Conservation (phyloP, 495 filamentous ascomycete genomes). For the Penicillium coffeae region DNA sequence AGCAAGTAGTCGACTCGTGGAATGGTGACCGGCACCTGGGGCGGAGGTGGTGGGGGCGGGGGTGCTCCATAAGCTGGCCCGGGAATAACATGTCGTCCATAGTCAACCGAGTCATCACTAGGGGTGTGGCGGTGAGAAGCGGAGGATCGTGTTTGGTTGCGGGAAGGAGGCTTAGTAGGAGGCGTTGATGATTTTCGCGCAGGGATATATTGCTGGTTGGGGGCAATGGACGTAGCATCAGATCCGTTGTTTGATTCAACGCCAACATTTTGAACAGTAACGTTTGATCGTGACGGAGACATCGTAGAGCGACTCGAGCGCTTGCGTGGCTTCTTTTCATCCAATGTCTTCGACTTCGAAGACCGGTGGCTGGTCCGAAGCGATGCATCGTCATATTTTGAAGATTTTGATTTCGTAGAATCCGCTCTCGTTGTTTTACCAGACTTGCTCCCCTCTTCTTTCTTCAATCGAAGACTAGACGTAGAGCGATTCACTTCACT, state of each 20-base stretch:
- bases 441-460: conserved; percentile 34
- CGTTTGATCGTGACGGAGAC: conserved; percentile 34
- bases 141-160: conserved; percentile 36
- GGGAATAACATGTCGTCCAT: conserved; percentile 37
- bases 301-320: conserved; percentile 30
- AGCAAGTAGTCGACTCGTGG: conserved; percentile 88
- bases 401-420: conserved; percentile 39
- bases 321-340: conserved; percentile 32
- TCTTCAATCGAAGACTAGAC: conserved; percentile 40
- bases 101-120: conserved; percentile 38
- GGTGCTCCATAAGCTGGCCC: conserved; percentile 42
- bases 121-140: conserved; percentile 33
- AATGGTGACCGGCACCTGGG: conserved; percentile 58
- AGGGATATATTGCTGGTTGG: conserved; percentile 49
- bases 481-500: conserved; percentile 41
- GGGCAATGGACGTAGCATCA: conserved; percentile 63
- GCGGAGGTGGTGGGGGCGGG: conserved; percentile 82
- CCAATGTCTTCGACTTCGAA: conserved; percentile 30
- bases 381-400: conserved; percentile 28
- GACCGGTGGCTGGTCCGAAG: conserved; percentile 34
- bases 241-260: conserved; percentile 53
- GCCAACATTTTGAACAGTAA: conserved; percentile 35
- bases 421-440: conserved; percentile 38
- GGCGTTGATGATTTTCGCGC: conserved; percentile 38
- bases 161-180: conserved; percentile 38